Base-by-base conservation (phyloP, 169 alveolate species). In the Cryptosporidium ryanae region DNA sequence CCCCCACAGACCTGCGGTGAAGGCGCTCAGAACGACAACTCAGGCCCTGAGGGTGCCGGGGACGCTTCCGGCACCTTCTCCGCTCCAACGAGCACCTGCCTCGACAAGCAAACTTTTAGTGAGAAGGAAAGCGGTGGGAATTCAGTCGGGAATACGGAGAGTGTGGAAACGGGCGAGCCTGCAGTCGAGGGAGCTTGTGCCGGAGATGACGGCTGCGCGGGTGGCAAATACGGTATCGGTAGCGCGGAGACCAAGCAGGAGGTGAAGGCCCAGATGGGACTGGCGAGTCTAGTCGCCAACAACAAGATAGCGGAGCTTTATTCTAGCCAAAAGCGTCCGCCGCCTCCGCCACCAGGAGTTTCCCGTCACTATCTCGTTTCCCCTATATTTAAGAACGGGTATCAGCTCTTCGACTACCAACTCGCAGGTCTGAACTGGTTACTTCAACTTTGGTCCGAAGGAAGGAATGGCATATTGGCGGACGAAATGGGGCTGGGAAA, bases 401-500 rank as follows among this genome's bases (percentile, higher is more conserved):
- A 70, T 65, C 82, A 65, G 38, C 70, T 82, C 18, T 82, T 82
- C 49, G 90, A 82, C 46, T 82, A 82, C 46, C 90, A 83, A 50
- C 44, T 83, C n/a, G 91, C 82, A 27, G 96, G 96, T 23, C 68
- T 93, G 2, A 95, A 95, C 82, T 95, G 97, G 96, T 67, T 95
- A 82, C 70, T 95, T 12, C 91, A 92, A 25, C 90, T 95, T 17
- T 95, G 96, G 95, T 84, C 90, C 25, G 92, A 90, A 23, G 91
- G 93, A 29, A 91, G 96, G 71, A 96, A 96, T 90, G 96, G 96
- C 4, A 95, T 96, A 54, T 87, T 96, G 67, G 98, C 98, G 1
- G 98, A 96, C 84, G 98, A 96, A 91, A 96, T 96, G 98, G 91
- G 91, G 0, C 65, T 83, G 50, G 84, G 91, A 23, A 82, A 82